Evolutionary conservation across 768 basidiomycete genomes (phyloP).

Genomic region (Leucogyrophana mollusca): DNA sequence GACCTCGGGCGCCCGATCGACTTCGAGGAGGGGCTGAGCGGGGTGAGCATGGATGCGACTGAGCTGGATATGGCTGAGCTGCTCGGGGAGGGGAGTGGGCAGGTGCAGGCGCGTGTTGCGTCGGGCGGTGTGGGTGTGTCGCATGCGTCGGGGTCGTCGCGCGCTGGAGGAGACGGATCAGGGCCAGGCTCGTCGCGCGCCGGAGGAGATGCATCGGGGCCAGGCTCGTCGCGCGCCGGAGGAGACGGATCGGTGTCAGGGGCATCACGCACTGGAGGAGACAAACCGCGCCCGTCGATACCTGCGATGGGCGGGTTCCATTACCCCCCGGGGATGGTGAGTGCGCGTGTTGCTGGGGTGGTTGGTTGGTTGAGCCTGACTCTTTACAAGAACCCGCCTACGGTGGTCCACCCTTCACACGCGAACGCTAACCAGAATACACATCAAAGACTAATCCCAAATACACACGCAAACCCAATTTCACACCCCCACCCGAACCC

Average conservation of each 20-base stretch:
- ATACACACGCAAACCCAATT: constrained; percentile 8
- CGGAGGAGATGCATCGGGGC: neutral
- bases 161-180: neutral
- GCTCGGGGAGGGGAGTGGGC: constrained; percentile 3
- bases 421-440: neutral
- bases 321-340: constrained; percentile 46
- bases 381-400: too few species aligned
- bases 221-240: neutral
- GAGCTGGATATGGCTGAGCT: constrained; percentile 1
- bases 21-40: constrained; percentile 35
- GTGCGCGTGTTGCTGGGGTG: constrained; percentile 12
- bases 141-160: neutral
- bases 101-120: constrained; percentile 5
- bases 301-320: constrained; percentile 50
- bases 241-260: neutral
- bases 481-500: constrained; percentile 8
- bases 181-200: neutral
- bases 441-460: constrained; percentile 10
- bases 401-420: too few species aligned
- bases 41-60: constrained; percentile 7
- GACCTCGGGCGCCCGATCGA: constrained; percentile 33
- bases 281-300: constrained; percentile 22
- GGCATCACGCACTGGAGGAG: neutral
- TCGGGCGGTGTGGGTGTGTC: neutral
- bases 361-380: neutral